These are phyloP conservation scores for Clavaria fumosa DNA, from an alignment of 768 basidiomycete genomes.

Conservation along the genomic window DNA sequence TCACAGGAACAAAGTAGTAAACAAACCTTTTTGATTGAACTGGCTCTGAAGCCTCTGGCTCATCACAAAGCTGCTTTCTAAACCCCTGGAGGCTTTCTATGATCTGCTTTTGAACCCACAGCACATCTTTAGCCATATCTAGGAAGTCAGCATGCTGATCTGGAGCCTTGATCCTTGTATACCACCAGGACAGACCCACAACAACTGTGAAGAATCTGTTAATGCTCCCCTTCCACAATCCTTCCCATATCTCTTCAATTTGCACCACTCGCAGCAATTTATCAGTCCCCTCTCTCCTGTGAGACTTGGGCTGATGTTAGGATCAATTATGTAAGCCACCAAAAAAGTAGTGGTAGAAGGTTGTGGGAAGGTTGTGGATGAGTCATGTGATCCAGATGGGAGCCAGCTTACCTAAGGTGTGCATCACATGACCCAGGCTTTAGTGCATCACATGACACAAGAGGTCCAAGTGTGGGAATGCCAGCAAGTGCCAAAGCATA, in stretches of 20 bases:
- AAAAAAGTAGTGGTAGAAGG: no score
- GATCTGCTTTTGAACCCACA: constrained; percentile 1
- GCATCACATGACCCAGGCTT: no score
- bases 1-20: neutral
- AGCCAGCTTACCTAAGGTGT: no score
- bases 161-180: neutral
- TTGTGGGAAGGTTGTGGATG: no score
- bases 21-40: neutral
- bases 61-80: no score
- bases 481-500: no score
- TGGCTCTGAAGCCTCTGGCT: neutral
- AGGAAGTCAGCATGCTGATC: neutral
- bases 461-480: no score
- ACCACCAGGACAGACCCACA: constrained; percentile 1
- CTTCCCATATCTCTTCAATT: neutral
- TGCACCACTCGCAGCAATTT: no score
- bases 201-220: constrained; percentile 3
- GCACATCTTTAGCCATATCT: constrained; percentile 1
- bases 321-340: no score
- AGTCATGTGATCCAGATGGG: no score
- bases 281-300: neutral
- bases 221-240: neutral
- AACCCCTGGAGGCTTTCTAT: neutral
- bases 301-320: no score
- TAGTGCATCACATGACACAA: no score